phyloP scores from a whole-genome alignment of 495 filamentous ascomycete genomes.

The Aspergillus olivimuriae region DNA sequence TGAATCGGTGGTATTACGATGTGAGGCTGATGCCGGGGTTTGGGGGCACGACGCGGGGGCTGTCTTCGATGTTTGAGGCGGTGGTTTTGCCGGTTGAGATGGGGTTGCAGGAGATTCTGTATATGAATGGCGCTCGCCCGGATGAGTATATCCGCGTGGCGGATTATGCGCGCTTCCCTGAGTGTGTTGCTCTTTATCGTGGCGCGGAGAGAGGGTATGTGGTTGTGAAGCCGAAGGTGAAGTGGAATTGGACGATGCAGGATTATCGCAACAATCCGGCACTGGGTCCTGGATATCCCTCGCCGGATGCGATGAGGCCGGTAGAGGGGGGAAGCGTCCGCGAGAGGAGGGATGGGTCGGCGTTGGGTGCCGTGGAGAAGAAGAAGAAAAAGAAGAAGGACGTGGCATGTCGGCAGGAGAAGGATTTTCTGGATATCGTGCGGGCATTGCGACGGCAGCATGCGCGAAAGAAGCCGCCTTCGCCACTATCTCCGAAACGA shows the following conservation, averaged over 20 bases:
- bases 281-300: too few species aligned
- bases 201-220: background rate
- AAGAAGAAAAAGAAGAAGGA: slow-evolving; percentile 2
- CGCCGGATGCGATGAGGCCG: too few species aligned
- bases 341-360: background rate
- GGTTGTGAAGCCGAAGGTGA: background rate
- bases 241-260: too few species aligned
- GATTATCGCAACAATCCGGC: too few species aligned
- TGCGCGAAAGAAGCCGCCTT: background rate
- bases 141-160: background rate
- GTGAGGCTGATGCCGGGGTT: background rate
- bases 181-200: background rate
- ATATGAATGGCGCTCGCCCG: background rate
- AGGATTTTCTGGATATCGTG: background rate
- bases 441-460: background rate
- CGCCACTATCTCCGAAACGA: too few species aligned
- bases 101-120: background rate
- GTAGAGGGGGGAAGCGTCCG: too few species aligned
- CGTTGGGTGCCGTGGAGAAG: background rate
- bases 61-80: background rate
- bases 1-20: background rate
- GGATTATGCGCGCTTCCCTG: background rate
- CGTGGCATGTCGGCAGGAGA: background rate
- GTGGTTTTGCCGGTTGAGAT: background rate
- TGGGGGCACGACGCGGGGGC: background rate